Base-by-base conservation (phyloP, 2,329 filamentous ascomycete species). In the Cercospora zeina region DNA sequence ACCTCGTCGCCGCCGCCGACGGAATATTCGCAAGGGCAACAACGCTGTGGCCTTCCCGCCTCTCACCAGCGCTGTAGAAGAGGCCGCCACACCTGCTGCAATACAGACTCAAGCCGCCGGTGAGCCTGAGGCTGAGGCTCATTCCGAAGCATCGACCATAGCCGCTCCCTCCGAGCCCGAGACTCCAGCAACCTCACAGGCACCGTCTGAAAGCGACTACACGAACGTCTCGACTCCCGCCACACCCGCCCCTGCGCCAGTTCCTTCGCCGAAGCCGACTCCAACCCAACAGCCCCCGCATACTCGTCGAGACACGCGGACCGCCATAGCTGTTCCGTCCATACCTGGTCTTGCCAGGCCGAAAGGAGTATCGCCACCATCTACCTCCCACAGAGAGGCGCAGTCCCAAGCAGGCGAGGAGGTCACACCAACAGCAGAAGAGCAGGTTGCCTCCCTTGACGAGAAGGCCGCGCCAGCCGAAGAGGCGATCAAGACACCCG, bases 101-200 rank as follows among this genome's bases (percentile, higher is more conserved):
- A 56, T 61, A 6, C 65, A 63, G 34, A 60, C 34, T 14, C 42
- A 49, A 14, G 60, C 64, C 21, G 70, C 74, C 34, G 56, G 34
- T 19, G 56, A 58, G 21, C 30, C 30, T 33, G 56, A 58, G 45
- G 30, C 31, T 1, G 68, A 74, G 68, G 59, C 67, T 30, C 73
- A 76, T 55, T 80, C 79, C 0, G 78, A 79, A 58, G 72, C 76
- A 8, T 80, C 78, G 2, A 80, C 79, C 11, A 70, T 77, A 10
- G 76, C 79, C 30, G 76, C 75, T 11, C 73, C 76, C 7, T 80
- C 79, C 13, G 78, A 82, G 73, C 70, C 77, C 6, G 83, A 85
- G 65, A 86, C 85, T 1, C 84, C 85, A 9, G 80, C 81, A 2
- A 83, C 83, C 8, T 85, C 84, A 8, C 81, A 85, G 62, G 80